Base-by-base conservation (phyloP, 306 rosid genomes). In the Luffa acutangula region DNA sequence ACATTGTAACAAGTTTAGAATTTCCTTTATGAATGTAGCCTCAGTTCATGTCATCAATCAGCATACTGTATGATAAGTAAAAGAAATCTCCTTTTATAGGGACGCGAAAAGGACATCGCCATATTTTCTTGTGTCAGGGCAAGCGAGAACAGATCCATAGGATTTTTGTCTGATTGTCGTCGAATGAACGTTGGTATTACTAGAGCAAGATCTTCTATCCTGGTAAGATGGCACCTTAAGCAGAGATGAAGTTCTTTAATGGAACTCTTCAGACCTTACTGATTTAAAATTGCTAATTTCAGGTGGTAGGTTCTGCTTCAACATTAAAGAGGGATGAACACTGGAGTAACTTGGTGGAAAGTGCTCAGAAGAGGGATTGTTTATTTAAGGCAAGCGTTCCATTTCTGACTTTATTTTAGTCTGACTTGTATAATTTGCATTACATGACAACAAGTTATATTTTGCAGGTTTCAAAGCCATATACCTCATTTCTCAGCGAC, bases 261-360 rank as follows among this genome's bases (percentile, higher is more conserved):
- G 37, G 41, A 54, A 18, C n/a, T 75, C 45, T 34, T 49, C 60
- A 51, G 33, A 53, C 6, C 14, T 39, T 57, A 18, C n/a, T 58
- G 42, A 6, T 18, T 39, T 39, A 37, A 43, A 45, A 83, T 76
- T 62, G 7, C 75, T 71, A 43, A 34, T 34, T 71, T 51, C 72
- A 92, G 98, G 98, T 94, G 72, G 97, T 92, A 58, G 98, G 98
- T 65, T 94, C 97, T 81, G 97, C 97, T 52, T 91, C 97, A 46
- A 91, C 97, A 31, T 70, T 94, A 83, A 89, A 80, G 78, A 92
- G 86, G 81, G 88, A 85, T 79, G 78, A 71, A 80, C 97, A 84
- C 80, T 94, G 98, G 98, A 87, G 84, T 81, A 88, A 94, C 82
- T 87, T 94, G 36, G 95, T 92, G 80, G 89, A 92, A 82, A 92